Conservation (phyloP, 352 stramenopile genomes). For the Pythium aquatile region DNA sequence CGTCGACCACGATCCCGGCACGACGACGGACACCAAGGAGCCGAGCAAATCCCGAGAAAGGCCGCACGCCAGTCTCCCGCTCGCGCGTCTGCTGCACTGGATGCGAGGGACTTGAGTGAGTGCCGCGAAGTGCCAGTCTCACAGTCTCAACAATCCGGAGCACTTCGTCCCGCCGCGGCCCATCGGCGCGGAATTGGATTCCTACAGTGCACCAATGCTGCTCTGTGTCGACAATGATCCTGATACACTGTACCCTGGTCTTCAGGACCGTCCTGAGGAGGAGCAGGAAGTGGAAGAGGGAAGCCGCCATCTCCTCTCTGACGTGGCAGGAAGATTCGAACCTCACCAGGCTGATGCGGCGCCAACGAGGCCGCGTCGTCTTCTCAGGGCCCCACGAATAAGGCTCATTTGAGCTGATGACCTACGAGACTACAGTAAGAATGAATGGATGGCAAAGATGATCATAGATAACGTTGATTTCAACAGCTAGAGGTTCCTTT, state of each 20-base stretch:
- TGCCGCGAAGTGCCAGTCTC: neutral
- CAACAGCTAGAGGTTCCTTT: neutral
- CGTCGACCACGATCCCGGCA: neutral
- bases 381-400: too few relatives aligned
- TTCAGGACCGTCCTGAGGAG: too few relatives aligned
- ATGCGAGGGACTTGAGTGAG: conserved; percentile 2
- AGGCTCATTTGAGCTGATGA: too few relatives aligned
- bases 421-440: too few relatives aligned
- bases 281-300: too few relatives aligned
- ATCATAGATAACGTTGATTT: conserved; percentile 5
- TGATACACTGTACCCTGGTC: too few relatives aligned
- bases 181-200: neutral
- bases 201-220: neutral
- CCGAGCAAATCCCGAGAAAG: neutral
- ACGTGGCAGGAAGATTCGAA: too few relatives aligned
- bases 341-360: too few relatives aligned
- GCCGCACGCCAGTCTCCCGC: neutral
- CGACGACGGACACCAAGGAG: neutral
- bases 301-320: too few relatives aligned
- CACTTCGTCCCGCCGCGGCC: neutral
- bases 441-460: neutral
- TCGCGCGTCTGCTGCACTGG: neutral
- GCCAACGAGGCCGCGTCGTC: too few relatives aligned
- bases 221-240: too few relatives aligned
- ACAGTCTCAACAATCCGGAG: neutral